Evolutionary conservation across 495 filamentous ascomycete genomes (phyloP), one percentile per base, ranked within the genome.

Genomic region (Podospora australis): DNA sequence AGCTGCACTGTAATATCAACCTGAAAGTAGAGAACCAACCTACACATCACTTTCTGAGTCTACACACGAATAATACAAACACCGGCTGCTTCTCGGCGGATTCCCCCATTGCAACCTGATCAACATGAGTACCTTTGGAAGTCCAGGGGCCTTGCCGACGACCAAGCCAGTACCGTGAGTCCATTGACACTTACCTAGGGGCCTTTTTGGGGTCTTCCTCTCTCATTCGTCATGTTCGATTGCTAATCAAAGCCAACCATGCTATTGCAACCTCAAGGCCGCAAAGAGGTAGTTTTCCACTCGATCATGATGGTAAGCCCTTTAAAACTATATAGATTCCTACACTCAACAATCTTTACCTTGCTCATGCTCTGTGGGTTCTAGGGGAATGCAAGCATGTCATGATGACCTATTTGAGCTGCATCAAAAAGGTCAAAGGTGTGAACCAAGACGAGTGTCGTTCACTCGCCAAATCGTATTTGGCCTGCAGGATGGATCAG

Each of bases 401-500:
- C 45, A 96, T 96, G 77, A 75, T 71, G 6, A 73, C 73, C 35
- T 98, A 98, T 60, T 76, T 98, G 38, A 73, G 74, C 47, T 97
- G 92, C 63, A 77, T 98, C 52, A 90, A 88, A 56, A 80, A 76
- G 44, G 79, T 82, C 38, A 81, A 78, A 49, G 92, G 92, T 6
- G 79, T 84, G 28, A 97, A 97, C 55, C 85, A 91, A 49, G 73
- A 84, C 43, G 83, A 88, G 50, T 97, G 92, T 59, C 82, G 92
- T 34, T 69, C 78, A 58, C 66, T 96, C 48, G 88, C 90, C 20
- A 96, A 96, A 67, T 77, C 78, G 11, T 98, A 98, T 65, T 68
- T 98, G 44, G 66, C 78, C 32, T 98, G 92, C 65, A 81, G 92
- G 32, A 98, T 98, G 92, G 92, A 98, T 49, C 78, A 83, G 90